Base-by-base conservation (phyloP, 2,329 filamentous ascomycete genomes). In the Endoconidiophora laricicola region DNA sequence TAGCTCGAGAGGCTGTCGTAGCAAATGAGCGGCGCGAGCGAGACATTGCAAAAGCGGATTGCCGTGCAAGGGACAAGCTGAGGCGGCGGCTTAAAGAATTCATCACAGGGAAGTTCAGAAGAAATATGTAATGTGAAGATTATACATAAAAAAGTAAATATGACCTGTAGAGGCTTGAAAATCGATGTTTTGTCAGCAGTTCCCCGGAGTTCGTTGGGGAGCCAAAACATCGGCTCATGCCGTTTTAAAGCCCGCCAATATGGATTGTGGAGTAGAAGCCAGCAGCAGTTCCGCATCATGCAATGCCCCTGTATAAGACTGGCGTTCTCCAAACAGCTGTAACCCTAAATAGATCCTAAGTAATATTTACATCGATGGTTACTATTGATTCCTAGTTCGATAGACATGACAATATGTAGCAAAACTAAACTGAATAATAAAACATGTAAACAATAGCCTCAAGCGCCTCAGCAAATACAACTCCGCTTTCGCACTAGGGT, bases 21-120 rank as follows among this genome's bases (percentile, higher is more conserved):
- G 48, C 48, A 22, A 50, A 50, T 29, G 29, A 39, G 45, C 52
- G 52, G 23, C 48, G 44, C 23, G 29, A 40, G 18, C 39, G 24
- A 39, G 48, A 46, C 16, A 44, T 37, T 10, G 29, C 20, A 39
- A 16, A 40, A 39, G 48, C 44, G 18, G 29, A 37, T 44, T 44
- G 37, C 20, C 29, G 29, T 33, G 29, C 9, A 10, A 33, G 29
- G 29, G 29, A 12, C 29, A 33, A 33, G 7, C 29, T 33, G 12
- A 33, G 7, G 12, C 29, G 29, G 12, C 12, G 29, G 29, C 29
- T 33, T 10, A 33, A 9, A 33, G 29, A 33, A 33, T 9, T 33
- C 29, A 33, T 33, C 7, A 12, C 7, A 2, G 29, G 29, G 9
- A 10, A 12, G 9, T 10, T 33, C 4, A 10, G 12, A 33, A 2